Percentiles rank a stretch among this genome's conserved stretches.
Conservation (phyloP, 192 early-diverging fungal species). For the Phycomyces nitens region DNA sequence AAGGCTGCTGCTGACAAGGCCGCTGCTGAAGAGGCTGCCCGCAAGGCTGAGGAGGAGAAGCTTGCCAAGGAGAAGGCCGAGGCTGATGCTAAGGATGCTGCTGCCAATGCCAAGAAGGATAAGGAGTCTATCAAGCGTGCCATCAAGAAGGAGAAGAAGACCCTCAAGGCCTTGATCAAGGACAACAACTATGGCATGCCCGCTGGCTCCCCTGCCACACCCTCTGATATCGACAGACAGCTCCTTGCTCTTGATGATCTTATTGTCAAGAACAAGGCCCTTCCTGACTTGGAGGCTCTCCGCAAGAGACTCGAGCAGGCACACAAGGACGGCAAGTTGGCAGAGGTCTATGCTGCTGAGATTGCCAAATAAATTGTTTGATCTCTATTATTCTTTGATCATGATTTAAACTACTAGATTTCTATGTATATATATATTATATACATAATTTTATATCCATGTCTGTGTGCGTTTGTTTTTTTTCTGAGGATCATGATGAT, state of each 20-base stretch:
- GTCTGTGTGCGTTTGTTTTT: neutral
- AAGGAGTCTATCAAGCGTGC: conserved; percentile 85
- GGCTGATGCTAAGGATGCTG: conserved; percentile 57
- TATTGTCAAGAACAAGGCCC: conserved; percentile 59
- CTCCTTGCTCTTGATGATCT: conserved; percentile 79
- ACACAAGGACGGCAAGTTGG: conserved; percentile 57
- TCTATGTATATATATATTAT: no score
- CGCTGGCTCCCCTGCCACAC: conserved; percentile 44
- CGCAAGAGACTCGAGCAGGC: conserved; percentile 61
- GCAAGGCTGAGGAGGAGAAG: conserved; percentile 46
- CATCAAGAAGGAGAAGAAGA: conserved; percentile 90
- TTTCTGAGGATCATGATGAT: neutral
- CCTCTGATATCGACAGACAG: conserved; percentile 62
- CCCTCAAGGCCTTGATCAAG: conserved; percentile 73
- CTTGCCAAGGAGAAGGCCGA: conserved; percentile 48
- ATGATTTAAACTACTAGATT: no score
- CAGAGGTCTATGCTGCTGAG: conserved; percentile 55
- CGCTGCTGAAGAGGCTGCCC: conserved; percentile 50
- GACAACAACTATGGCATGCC: conserved; percentile 70
- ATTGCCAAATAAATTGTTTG: conserved; percentile 15
- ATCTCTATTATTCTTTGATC: neutral
- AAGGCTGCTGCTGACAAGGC: conserved; percentile 71
- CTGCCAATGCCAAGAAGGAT: conserved; percentile 75
- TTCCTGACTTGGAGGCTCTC: conserved; percentile 51
- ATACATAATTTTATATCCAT: neutral